Evolutionary conservation across 176 grass and related monocot species (phyloP), one percentile per base, ranked within the genome.

Genomic region (Hyparrhenia diplandra): DNA sequence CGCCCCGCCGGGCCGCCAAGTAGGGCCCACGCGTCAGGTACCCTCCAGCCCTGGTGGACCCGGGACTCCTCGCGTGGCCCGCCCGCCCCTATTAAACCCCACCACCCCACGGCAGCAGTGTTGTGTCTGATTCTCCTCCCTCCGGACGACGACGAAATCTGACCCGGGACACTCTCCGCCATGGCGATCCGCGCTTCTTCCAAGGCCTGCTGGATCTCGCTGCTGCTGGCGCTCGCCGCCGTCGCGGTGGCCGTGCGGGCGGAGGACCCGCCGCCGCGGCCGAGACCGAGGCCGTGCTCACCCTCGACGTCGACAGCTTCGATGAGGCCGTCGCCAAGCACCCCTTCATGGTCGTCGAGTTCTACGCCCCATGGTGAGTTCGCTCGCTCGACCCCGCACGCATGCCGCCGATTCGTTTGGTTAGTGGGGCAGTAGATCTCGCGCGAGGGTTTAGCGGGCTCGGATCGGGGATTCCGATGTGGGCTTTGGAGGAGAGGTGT

Each of bases 361-460:
- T 98, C 90, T 98, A 95, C 79, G 95, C 92, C 45, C 92, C 95
- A 4, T 94, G 95, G 95, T 98, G 80, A 92, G 91, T n/a, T n/a
- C 2, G 10, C n/a, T 3, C 17, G 1, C 13, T 2, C 45, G 2
- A n/a, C 31, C 13, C 1, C 24, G 4, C 6, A 0, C 4, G 12
- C 0, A 10, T 13, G 10, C n/a, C n/a, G 20, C 37, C 4, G 67
- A 4, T 27, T 25, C 23, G 67, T 8, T 0, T 34, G 7, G 0
- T 39, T 39, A 49, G 39, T 39, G 8, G 1, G 35, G 14, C 3
- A 17, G 18, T 29, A 27, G 68, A 36, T 34, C 37, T 32, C 34
- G 73, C 20, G 63, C 3, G 20, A 14, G 30, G 39, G 40, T 25
- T n/a, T 43, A 0, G 35, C 5, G 35, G 35, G 35, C 35, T 12